These are phyloP conservation scores for Physaria fendleri DNA, from an alignment of 345 rosid genomes.

Conservation along the genomic window DNA sequence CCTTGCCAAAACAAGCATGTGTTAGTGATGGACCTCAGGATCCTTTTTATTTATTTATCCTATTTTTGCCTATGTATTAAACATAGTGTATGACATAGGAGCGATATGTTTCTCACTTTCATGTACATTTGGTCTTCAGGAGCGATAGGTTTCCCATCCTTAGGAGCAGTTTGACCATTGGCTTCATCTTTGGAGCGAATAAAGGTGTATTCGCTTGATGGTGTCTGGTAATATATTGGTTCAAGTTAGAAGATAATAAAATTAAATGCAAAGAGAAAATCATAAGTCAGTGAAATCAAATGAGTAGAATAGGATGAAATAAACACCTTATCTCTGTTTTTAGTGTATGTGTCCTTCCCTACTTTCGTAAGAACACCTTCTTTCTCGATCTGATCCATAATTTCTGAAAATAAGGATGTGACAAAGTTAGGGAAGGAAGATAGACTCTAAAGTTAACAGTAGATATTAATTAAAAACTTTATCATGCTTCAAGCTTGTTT, in stretches of 20 bases:
- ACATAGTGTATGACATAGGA: neutral
- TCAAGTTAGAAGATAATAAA: no score
- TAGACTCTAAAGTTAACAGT: neutral
- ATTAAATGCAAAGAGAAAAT: neutral
- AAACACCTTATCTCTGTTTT: conserved; percentile 54
- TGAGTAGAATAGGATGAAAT: neutral
- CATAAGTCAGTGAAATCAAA: neutral
- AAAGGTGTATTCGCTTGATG: conserved; percentile 43
- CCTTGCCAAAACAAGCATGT: conserved; percentile 30
- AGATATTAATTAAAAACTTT: neutral
- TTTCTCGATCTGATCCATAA: conserved; percentile 69
- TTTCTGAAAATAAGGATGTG: conserved; percentile 46
- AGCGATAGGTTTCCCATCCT: conserved; percentile 37
- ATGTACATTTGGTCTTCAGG: conserved; percentile 58
- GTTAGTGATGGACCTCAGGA: neutral
- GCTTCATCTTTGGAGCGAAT: conserved; percentile 87
- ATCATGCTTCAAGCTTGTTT: neutral
- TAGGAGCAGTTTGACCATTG: conserved; percentile 33
- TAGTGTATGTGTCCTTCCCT: conserved; percentile 57
- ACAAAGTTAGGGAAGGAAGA: conserved; percentile 12
- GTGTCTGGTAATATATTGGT: conserved; percentile 39
- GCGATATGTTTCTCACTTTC: conserved; percentile 64
- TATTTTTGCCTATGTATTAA: neutral
- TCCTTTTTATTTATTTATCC: neutral
- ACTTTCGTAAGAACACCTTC: conserved; percentile 54